These are phyloP conservation scores for Scheffersomyces quercinus DNA, from an alignment of 1,139 yeast genomes.

Conservation along the genomic window DNA sequence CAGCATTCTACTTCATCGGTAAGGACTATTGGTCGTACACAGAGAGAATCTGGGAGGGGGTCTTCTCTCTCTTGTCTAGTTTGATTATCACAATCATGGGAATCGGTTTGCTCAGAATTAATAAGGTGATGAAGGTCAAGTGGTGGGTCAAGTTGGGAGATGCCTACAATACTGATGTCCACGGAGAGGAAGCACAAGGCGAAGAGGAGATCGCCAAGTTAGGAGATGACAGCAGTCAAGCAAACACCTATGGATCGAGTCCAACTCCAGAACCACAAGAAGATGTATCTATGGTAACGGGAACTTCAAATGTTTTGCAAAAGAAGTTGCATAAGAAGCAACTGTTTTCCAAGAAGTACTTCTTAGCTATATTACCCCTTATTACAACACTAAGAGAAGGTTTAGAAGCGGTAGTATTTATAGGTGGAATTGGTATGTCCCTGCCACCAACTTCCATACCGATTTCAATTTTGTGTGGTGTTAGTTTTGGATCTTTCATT, in stretches of 20 bases:
- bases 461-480: slow-evolving; percentile 36
- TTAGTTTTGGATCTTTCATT: slow-evolving; percentile 32
- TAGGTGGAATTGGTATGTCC: slow-evolving; percentile 49
- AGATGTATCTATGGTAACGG: not conserved
- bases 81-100: slow-evolving; percentile 88
- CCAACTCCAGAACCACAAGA: not conserved
- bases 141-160: slow-evolving; percentile 52
- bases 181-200: slow-evolving; percentile 18
- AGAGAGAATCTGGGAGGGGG: slow-evolving; percentile 91
- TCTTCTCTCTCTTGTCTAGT: slow-evolving; percentile 78
- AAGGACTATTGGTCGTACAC: slow-evolving; percentile 80
- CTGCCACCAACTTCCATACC: slow-evolving; percentile 41
- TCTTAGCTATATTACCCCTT: slow-evolving; percentile 44
- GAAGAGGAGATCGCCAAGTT: not conserved
- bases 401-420: slow-evolving; percentile 48
- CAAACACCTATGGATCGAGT: not conserved
- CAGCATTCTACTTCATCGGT: slow-evolving; percentile 74
- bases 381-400: slow-evolving; percentile 52
- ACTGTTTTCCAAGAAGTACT: slow-evolving; percentile 32
- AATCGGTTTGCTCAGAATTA: slow-evolving; percentile 76
- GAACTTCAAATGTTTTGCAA: not conserved
- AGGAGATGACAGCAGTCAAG: not conserved
- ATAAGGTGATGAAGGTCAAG: slow-evolving; percentile 50
- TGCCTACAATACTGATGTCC: slow-evolving; percentile 27
- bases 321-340: slow-evolving; percentile 1